Base-by-base conservation (phyloP, 176 grass and related monocot genomes). In the Coix lacrymajobi region DNA sequence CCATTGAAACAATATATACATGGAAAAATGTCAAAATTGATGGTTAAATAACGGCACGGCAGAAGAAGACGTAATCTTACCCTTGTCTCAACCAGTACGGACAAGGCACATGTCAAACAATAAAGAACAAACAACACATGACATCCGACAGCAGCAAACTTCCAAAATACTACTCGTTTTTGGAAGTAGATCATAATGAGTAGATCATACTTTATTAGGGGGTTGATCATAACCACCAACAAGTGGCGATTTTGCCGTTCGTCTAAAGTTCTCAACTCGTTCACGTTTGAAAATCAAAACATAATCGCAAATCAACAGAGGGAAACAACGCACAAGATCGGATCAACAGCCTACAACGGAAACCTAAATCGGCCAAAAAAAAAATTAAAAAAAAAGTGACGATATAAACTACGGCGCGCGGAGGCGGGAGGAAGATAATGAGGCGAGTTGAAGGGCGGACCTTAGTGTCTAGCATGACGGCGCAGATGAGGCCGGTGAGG, bases 391-490 rank as follows among this genome's bases (percentile, higher is more conserved):
- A 60, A 60, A n/a, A 70, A 3, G 3, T 8, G 24, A 71, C 4
- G 24, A 43, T 3, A 78, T 1, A n/a, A 65, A 68, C 41, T 20
- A 52, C 20, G 33, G 22, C 43, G 28, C 15, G 31, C 3, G 8
- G 62, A 62, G 49, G 58, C 17, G 13, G 66, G 34, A 11, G 38
- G 43, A 0, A 44, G 43, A 5, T 7, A 5, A 49, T 17, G 46
- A 49, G 19, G 48, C 29, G 16, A 14, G 48, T 48, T 43, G 4
- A 44, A 43, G 24, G 10, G 22, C 11, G 24, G 36, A 92, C 95
- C 94, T 97, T 97, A 6, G 94, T 97, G 86, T 97, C 91, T 54
- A 97, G 89, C 94, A 97, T 92, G 70, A 92, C 91, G 85, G 94
- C 94, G 89, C 94, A 97, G 60, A 94, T 85, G 43, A 97, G 78